phyloP scores from a whole-genome alignment of 805 yeast genomes.

The Myxozyma udenii region DNA sequence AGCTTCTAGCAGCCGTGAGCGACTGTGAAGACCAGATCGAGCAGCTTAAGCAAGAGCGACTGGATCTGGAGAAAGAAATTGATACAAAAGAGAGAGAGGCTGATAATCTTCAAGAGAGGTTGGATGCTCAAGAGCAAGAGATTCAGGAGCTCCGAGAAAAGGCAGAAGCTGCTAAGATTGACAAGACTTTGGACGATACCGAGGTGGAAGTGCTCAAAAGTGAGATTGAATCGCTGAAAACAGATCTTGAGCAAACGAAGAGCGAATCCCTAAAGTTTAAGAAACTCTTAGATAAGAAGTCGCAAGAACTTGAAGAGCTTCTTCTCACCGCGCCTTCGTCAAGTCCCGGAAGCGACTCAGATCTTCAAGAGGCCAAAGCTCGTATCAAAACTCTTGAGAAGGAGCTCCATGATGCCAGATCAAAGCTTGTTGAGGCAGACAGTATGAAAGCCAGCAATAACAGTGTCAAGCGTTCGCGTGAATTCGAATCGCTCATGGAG shows the following conservation, averaged over 20 bases:
- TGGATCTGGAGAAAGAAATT: neutral
- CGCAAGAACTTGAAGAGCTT: neutral
- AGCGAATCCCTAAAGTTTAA: neutral
- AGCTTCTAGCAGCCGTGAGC: too few species aligned
- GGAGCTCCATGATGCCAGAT: too few species aligned
- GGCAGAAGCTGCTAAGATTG: too few species aligned
- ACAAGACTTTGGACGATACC: too few species aligned
- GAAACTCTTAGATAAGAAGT: neutral
- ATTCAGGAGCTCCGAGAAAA: neutral
- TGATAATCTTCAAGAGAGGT: slow-evolving; percentile 1
- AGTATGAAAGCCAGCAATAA: too few species aligned
- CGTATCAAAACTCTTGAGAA: slow-evolving; percentile 8
- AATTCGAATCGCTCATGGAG: too few species aligned
- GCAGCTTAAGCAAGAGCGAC: neutral
- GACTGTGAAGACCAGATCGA: too few species aligned
- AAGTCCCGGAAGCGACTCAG: too few species aligned
- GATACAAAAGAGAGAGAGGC: neutral
- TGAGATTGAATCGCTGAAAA: neutral
- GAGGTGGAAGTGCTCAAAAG: neutral
- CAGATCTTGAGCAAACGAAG: neutral
- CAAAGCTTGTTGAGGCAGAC: too few species aligned
- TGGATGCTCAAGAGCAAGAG: neutral
- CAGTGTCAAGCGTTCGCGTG: too few species aligned
- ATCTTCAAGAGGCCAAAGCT: too few species aligned
- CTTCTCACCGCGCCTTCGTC: too few species aligned